Percentiles rank a stretch among this genome's conserved stretches.
These are phyloP conservation scores for Aurinia saxatilis DNA, from an alignment of 345 rosid genomes.

Conservation along the genomic window DNA sequence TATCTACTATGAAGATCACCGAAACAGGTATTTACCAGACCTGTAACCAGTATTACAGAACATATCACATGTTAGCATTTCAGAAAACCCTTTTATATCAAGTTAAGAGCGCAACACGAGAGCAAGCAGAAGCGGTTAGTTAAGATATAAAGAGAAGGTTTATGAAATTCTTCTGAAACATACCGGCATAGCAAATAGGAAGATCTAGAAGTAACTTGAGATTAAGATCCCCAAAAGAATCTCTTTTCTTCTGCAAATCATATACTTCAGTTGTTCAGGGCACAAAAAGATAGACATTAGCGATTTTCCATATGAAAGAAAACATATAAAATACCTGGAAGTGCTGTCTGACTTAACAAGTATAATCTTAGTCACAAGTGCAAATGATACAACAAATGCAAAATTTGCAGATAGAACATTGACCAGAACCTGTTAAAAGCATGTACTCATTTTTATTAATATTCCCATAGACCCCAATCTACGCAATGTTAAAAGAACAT, in stretches of 20 bases:
- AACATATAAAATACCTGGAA: constrained; percentile 38
- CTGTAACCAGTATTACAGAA: constrained; percentile 40
- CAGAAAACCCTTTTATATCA: too few species aligned
- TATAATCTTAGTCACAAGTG: constrained; percentile 35
- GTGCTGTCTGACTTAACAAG: constrained; percentile 25
- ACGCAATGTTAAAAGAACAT: background rate
- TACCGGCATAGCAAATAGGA: constrained; percentile 67
- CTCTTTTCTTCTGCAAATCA: constrained; percentile 33
- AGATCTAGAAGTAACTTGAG: constrained; percentile 75
- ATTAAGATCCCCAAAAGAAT: constrained; percentile 47
- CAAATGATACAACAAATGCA: constrained; percentile 42
- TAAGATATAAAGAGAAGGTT: background rate
- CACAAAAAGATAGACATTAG: background rate
- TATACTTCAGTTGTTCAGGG: background rate
- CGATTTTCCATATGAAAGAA: background rate
- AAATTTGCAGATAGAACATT: constrained; percentile 56
- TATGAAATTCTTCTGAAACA: background rate
- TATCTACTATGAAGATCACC: constrained; percentile 58
- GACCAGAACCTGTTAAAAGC: constrained; percentile 40
- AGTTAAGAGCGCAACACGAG: too few species aligned
- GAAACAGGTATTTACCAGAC: constrained; percentile 82
- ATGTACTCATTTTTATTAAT: background rate
- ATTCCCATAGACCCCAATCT: background rate
- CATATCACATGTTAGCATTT: too few species aligned
- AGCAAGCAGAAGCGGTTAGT: background rate